Conservation (phyloP, 345 rosid species). For the Corymbia maculata region DNA sequence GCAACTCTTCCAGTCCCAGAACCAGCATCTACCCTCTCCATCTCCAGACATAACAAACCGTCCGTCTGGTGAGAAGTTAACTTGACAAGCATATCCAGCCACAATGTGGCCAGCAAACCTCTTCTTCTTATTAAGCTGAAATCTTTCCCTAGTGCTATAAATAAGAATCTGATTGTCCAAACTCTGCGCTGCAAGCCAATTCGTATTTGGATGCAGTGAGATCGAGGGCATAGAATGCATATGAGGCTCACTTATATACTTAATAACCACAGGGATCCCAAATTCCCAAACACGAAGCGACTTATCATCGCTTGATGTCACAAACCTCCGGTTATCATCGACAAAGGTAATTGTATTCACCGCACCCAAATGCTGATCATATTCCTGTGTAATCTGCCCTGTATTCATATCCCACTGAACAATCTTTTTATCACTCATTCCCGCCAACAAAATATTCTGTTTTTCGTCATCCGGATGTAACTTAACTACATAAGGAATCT, state of each 20-base stretch:
- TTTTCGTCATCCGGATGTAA: slow-evolving; percentile 92
- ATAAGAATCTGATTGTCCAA: slow-evolving; percentile 94
- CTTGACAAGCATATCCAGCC: slow-evolving; percentile 98
- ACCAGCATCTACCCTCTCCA: slow-evolving; percentile 99
- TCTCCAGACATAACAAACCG: slow-evolving; percentile 99
- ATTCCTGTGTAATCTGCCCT: slow-evolving; percentile 83
- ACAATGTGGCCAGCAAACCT: slow-evolving; percentile 92
- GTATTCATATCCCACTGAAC: slow-evolving; percentile 99
- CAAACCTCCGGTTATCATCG: slow-evolving; percentile 89
- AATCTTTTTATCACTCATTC: slow-evolving; percentile 99
- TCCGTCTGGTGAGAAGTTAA: slow-evolving; percentile 97
- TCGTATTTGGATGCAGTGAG: slow-evolving; percentile 79
- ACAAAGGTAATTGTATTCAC: slow-evolving; percentile 97
- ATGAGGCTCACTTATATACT: slow-evolving; percentile 98
- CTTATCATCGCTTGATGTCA: slow-evolving; percentile 96
- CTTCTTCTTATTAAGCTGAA: slow-evolving; percentile 95
- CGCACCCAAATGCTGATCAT: slow-evolving; percentile 86
- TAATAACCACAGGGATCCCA: slow-evolving; percentile 95
- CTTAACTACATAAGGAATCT: slow-evolving; percentile 89
- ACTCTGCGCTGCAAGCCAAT: slow-evolving; percentile 98
- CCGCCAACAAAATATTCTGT: slow-evolving; percentile 91
- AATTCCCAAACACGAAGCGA: slow-evolving; percentile 99
- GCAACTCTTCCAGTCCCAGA: slow-evolving; percentile 99
- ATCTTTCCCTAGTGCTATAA: slow-evolving; percentile 85
- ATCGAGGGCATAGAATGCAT: slow-evolving; percentile 99